Base-by-base conservation (phyloP, 1,284 basidiomycete species). In the Vanrija pseudolonga region DNA sequence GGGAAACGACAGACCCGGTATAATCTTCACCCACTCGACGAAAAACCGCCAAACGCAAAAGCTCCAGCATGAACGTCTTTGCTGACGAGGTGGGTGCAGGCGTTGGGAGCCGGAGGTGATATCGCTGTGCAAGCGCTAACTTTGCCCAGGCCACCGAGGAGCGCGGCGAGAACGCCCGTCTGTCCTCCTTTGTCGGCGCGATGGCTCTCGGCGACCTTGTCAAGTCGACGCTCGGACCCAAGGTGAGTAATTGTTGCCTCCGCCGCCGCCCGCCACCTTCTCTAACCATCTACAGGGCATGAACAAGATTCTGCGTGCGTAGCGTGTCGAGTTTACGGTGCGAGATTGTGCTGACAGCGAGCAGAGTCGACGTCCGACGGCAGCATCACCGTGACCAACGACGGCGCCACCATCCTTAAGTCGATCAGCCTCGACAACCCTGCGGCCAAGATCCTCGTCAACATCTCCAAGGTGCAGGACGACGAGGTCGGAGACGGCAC, bases 381-480 rank as follows among this genome's bases (percentile, higher is more conserved):
- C 32, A 90, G 94, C 41, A 90, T 99, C 65, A 95, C 87, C 56
- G 94, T 99, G 53, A 98, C 96, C 17, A 99, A 98, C 77, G 96
- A 98, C 76, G 96, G 96, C 17, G 96, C 96, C 3, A 98, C 96
- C 44, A 98, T 98, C 68, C 84, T 99, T 62, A 97, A 96, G 75
- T 87, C 90, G 51, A 98, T 99, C 68, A 89, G 93, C 65, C 85
- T 99, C 62, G 96, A 98, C 79, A 98, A 99, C 73, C 90, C 96
- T 3, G 95, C 96, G 0, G 96, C 96, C 50, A 98, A 98, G 81
- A 98, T 99, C 72, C 84, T 98, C 50, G 96, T 98, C 70, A 98
- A 98, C 78, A 98, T 99, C 74, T 95, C 91, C n/a, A 98, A 99
- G 75, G 94, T 98, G 17, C 96, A 98, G 78, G 96, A 99, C 70